Evolutionary conservation across 169 alveolate species (phyloP).

Genomic region (Perkinsus chesapeaki): DNA sequence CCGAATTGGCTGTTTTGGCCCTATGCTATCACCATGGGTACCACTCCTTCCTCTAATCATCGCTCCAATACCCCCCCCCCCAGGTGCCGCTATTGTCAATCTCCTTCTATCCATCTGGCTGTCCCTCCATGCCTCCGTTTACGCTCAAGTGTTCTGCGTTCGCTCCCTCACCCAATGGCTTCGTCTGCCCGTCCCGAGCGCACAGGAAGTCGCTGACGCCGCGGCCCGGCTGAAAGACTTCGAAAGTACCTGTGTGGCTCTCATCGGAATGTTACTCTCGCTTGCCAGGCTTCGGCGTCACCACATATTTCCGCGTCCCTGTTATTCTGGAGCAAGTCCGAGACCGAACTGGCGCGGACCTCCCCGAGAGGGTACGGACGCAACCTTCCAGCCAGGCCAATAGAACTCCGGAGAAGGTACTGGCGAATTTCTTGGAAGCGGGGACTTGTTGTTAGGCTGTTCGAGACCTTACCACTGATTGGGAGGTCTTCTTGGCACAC

Average conservation of each 20-base stretch:
- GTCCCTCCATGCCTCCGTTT: background rate
- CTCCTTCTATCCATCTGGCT: background rate
- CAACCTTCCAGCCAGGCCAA: background rate
- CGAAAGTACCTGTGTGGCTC: background rate
- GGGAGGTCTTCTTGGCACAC: slow-evolving; percentile 1
- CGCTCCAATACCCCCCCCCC: background rate
- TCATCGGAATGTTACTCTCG: background rate
- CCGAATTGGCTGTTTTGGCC: slow-evolving; percentile 4
- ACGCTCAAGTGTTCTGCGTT: background rate
- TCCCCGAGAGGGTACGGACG: background rate
- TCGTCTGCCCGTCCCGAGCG: slow-evolving; percentile 1
- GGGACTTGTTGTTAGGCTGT: background rate
- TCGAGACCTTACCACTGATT: background rate
- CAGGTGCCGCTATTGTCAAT: background rate
- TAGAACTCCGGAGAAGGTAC: background rate
- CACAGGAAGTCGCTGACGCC: background rate
- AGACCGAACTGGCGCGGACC: background rate
- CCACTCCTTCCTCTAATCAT: background rate
- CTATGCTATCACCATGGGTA: background rate
- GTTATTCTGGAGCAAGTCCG: background rate
- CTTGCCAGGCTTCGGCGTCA: background rate
- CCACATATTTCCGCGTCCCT: background rate
- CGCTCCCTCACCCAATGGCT: slow-evolving; percentile 8
- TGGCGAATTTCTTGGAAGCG: no score
- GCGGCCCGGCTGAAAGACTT: background rate